Evolutionary conservation across 352 stramenopile species (phyloP).

Genomic region (Phytopythium montanum): DNA sequence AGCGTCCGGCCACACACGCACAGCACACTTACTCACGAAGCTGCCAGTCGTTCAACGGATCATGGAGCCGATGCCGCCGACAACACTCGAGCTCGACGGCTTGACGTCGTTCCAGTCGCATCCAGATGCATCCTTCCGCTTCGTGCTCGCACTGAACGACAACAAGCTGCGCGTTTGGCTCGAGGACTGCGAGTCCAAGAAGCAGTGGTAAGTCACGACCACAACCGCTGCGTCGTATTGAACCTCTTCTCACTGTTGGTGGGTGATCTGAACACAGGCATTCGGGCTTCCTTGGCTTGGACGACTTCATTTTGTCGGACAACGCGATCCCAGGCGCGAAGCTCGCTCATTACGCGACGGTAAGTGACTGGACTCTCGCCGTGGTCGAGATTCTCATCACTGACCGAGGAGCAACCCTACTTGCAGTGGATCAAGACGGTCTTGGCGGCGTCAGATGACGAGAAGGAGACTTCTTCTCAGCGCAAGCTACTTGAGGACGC

Average conservation of each 20-base stretch:
- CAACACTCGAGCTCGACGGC: background rate
- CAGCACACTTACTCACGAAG: background rate
- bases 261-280: background rate
- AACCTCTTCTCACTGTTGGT: background rate
- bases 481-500: too few species aligned
- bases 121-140: background rate
- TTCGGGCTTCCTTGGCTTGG: background rate
- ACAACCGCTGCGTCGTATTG: too few species aligned
- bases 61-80: background rate
- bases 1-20: background rate
- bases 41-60: background rate
- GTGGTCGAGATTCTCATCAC: too few species aligned
- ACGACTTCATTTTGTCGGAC: background rate
- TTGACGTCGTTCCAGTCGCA: background rate
- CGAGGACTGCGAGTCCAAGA: background rate
- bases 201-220: background rate
- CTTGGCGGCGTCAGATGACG: too few species aligned
- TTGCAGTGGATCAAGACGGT: too few species aligned
- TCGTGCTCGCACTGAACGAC: background rate
- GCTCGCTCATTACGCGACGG: background rate
- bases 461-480: too few species aligned
- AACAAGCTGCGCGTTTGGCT: conserved; percentile 3
- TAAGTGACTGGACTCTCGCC: too few species aligned
- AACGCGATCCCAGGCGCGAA: background rate
- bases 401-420: too few species aligned